Evolutionary conservation across 2,329 filamentous ascomycete genomes (phyloP).

Genomic region (Aspergillus cejpii): DNA sequence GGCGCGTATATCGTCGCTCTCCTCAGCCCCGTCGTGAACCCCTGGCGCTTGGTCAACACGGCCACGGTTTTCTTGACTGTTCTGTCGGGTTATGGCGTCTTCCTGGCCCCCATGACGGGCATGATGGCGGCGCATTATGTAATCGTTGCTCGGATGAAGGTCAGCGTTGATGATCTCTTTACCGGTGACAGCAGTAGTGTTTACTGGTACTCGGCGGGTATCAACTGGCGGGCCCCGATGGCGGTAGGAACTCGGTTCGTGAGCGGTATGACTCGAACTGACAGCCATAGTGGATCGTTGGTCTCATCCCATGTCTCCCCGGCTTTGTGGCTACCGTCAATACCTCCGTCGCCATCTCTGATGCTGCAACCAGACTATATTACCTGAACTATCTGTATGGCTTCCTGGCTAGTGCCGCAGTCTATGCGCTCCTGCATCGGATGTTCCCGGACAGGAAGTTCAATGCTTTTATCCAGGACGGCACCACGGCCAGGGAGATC

Average conservation of each 20-base stretch:
- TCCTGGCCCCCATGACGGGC: constrained; percentile 44
- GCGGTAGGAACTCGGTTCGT: constrained; percentile 8
- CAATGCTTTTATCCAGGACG: too few relatives aligned
- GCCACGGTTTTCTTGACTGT: constrained; percentile 20
- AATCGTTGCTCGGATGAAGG: constrained; percentile 32
- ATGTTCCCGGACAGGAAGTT: too few relatives aligned
- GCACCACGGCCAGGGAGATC: too few relatives aligned
- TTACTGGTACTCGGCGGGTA: constrained; percentile 22
- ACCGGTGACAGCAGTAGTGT: constrained; percentile 27
- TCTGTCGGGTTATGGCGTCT: constrained; percentile 35
- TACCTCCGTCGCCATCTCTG: too few relatives aligned
- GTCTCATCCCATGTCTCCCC: too few relatives aligned
- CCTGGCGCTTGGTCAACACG: constrained; percentile 22
- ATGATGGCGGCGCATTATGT: constrained; percentile 45
- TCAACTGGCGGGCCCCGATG: constrained; percentile 21
- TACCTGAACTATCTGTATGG: too few relatives aligned
- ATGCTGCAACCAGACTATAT: too few relatives aligned
- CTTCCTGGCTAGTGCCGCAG: too few relatives aligned
- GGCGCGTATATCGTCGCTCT: constrained; percentile 47
- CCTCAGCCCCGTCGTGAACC: constrained; percentile 17
- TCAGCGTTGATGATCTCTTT: constrained; percentile 42
- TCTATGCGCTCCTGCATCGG: too few relatives aligned
- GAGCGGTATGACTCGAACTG: constrained; percentile 11
- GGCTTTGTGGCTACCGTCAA: too few relatives aligned
- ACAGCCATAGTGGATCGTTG: constrained; percentile 9